Conservation (phyloP, 2,329 filamentous ascomycete species). For the Hymenoscyphus fructigenus region DNA sequence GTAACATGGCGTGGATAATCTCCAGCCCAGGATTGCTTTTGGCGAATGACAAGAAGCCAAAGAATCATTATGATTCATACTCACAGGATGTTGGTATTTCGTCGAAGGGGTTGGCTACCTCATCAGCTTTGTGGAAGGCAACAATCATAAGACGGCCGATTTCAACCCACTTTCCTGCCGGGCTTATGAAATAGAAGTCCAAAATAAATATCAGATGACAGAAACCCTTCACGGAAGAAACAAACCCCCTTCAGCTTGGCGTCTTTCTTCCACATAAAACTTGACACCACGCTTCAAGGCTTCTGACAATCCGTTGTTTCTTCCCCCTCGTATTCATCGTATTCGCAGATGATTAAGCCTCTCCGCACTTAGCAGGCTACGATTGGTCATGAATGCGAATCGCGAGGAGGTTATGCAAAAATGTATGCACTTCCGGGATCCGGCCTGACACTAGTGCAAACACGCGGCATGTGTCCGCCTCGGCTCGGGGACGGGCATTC, state of each 20-base stretch:
- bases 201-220: not conserved
- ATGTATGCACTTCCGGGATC: not conserved
- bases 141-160: not conserved
- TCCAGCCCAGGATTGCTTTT: not conserved
- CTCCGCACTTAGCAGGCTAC: not conserved
- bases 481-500: no score
- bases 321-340: not conserved
- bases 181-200: not conserved
- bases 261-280: no score
- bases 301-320: no score
- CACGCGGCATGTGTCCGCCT: no score
- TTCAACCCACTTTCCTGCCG: not conserved
- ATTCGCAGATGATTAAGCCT: not conserved
- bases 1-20: not conserved
- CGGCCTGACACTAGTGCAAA: not conserved
- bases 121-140: not conserved
- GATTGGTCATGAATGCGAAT: not conserved
- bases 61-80: not conserved
- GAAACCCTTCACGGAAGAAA: not conserved
- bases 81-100: not conserved
- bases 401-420: not conserved
- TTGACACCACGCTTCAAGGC: no score
- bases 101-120: not conserved
- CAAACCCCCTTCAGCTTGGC: no score
- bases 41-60: not conserved